These are phyloP conservation scores for Triadica sebifera DNA, from an alignment of 345 rosid genomes.

Conservation along the genomic window DNA sequence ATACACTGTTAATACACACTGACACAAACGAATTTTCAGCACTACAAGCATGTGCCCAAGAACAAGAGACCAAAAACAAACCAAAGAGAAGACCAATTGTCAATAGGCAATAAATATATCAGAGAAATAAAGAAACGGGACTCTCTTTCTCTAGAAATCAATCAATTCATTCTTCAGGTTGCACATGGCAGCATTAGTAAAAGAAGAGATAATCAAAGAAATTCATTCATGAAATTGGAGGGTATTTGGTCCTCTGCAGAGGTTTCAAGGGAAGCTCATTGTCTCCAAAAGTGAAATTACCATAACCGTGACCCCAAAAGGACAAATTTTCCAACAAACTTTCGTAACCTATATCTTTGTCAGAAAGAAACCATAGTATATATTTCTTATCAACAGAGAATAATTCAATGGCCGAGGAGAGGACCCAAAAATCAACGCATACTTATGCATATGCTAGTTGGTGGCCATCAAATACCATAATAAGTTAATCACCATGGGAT, in stretches of 20 bases:
- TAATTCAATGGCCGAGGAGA: background rate
- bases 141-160: background rate
- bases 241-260: conserved; percentile 13
- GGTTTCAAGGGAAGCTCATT: conserved; percentile 18
- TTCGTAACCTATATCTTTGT: conserved; percentile 26
- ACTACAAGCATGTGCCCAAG: no score
- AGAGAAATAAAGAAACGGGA: background rate
- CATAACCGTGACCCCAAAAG: background rate
- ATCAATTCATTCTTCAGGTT: background rate
- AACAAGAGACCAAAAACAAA: no score
- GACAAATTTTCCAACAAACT: conserved; percentile 32
- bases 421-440: background rate
- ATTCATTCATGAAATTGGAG: conserved; percentile 5
- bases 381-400: background rate
- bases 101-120: no score
- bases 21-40: no score
- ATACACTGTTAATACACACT: no score
- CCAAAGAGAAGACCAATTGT: no score
- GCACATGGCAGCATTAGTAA: background rate
- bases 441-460: background rate
- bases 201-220: background rate
- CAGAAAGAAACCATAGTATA: conserved; percentile 5
- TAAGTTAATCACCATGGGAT: conserved; percentile 18
- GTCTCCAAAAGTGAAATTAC: conserved; percentile 4
- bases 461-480: background rate